Conservation (phyloP, 1,139 yeast species). For the Blastobotrys buckinghamii region DNA sequence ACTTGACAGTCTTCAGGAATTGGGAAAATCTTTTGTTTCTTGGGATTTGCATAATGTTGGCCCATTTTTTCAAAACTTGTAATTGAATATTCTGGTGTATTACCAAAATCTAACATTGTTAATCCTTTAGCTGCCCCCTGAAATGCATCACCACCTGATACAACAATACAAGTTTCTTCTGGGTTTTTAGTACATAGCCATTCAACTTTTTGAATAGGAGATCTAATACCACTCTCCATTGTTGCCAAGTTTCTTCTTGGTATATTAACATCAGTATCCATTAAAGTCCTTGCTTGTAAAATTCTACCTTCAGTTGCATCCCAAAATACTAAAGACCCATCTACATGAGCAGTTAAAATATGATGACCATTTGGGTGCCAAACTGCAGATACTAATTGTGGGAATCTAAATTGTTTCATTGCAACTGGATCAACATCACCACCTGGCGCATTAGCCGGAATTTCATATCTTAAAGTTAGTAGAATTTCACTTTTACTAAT, state of each 20-base stretch:
- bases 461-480: slow-evolving; percentile 50
- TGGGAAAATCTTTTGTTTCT: slow-evolving; percentile 49
- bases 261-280: slow-evolving; percentile 57
- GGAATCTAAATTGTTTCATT: slow-evolving; percentile 34
- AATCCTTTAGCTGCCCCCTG: slow-evolving; percentile 42
- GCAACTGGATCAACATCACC: slow-evolving; percentile 45
- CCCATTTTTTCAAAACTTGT: slow-evolving; percentile 83
- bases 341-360: slow-evolving; percentile 68
- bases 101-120: slow-evolving; percentile 69
- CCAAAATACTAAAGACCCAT: slow-evolving; percentile 87
- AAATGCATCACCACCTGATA: slow-evolving; percentile 61
- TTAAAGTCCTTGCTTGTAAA: slow-evolving; percentile 66
- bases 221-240: slow-evolving; percentile 25
- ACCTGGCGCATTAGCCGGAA: slow-evolving; percentile 59
- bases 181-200: slow-evolving; percentile 84
- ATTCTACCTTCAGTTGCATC: slow-evolving; percentile 73
- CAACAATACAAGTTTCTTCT: slow-evolving; percentile 65
- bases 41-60: slow-evolving; percentile 64
- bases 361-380: slow-evolving; percentile 96
- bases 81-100: slow-evolving; percentile 69
- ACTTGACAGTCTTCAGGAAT: slow-evolving; percentile 40
- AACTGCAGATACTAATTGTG: slow-evolving; percentile 55
- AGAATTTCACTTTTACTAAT: slow-evolving; percentile 54
- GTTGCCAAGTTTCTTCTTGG: slow-evolving; percentile 32
- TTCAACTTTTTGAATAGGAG: slow-evolving; percentile 38